Evolutionary conservation across 176 grass and related monocot genomes (phyloP), one percentile per base, ranked within the genome.

Genomic region (Oryza longistaminata): DNA sequence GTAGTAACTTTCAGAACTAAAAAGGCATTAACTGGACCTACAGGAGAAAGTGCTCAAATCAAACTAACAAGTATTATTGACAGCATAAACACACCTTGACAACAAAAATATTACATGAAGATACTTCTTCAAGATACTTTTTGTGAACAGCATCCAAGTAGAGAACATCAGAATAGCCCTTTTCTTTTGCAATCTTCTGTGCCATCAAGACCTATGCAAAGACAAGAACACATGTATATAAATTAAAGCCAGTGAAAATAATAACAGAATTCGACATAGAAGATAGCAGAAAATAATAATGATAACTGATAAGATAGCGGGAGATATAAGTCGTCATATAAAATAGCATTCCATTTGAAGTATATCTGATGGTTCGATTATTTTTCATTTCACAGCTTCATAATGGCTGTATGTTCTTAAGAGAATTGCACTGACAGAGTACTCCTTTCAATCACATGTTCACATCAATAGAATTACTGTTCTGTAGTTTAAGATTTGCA

Each of bases 111-210:
- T 98, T 98, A 78, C 93, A 95, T 21, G 96, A 98, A 67, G 96
- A 98, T 83, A 94, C 96, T 98, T 98, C 96, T 82, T 98, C 96
- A 35, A 98, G 87, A 48, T 95, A 98, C 84, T 91, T 98, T 78
- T 98, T 98, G 43, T 95, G 83, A 86, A 93, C 88, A 82, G 89
- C 89, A 21, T 95, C 96, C 86, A 98, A 90, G 87, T 98, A 98
- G 69, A 98, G 85, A 87, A 95, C 96, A 86, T 98, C 96, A 86
- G 96, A 96, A 87, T 92, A 98, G 50, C 96, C 96, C 81, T 94
- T 95, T 90, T 95, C 93, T 81, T 95, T 95, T 52, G 93, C 96
- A 78, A 90, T 90, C 83, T 98, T 98, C 46, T 98, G 96, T 72
- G 96, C 96, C 88, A 92, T 92, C 73, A 98, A 87, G 31, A 98